Percentiles rank a stretch among this genome's conserved stretches.
These are phyloP conservation scores for Articulospora tetracladia DNA, from an alignment of 495 filamentous ascomycete species.

Conservation along the genomic window DNA sequence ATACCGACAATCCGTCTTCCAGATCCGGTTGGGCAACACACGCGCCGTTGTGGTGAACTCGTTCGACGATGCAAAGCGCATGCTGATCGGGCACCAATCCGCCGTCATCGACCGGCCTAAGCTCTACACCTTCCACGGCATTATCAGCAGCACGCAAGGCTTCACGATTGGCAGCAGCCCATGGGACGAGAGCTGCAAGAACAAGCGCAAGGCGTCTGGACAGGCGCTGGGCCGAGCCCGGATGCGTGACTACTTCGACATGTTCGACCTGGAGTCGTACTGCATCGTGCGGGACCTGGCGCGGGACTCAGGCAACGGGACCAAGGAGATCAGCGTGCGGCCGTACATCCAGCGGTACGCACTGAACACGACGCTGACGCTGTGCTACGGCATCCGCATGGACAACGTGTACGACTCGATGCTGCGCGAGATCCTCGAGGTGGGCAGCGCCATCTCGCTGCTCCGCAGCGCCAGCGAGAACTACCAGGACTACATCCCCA, in stretches of 20 bases:
- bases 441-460: slow-evolving; percentile 55
- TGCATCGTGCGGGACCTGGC: slow-evolving; percentile 56
- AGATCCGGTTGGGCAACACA: slow-evolving; percentile 51
- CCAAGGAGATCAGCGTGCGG: slow-evolving; percentile 50
- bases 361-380: slow-evolving; percentile 53
- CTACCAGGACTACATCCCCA: slow-evolving; percentile 59
- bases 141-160: slow-evolving; percentile 48
- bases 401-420: slow-evolving; percentile 50
- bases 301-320: slow-evolving; percentile 46
- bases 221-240: slow-evolving; percentile 58
- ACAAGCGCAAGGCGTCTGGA: slow-evolving; percentile 58
- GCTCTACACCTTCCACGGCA: slow-evolving; percentile 45
- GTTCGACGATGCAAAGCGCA: slow-evolving; percentile 41
- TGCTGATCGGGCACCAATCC: slow-evolving; percentile 43
- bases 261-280: slow-evolving; percentile 58
- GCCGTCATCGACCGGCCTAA: slow-evolving; percentile 44
- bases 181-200: slow-evolving; percentile 57
- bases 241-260: slow-evolving; percentile 55
- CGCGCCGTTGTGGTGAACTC: slow-evolving; percentile 46
- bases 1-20: slow-evolving; percentile 49
- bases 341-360: slow-evolving; percentile 58
- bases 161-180: slow-evolving; percentile 63
- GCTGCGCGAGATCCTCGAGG: slow-evolving; percentile 59
- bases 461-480: slow-evolving; percentile 60
- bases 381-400: slow-evolving; percentile 61